Percentiles rank a stretch among this genome's conserved stretches.
These are phyloP conservation scores for Hypoxylon fuscum DNA, from an alignment of 495 filamentous ascomycete genomes.

Conservation along the genomic window DNA sequence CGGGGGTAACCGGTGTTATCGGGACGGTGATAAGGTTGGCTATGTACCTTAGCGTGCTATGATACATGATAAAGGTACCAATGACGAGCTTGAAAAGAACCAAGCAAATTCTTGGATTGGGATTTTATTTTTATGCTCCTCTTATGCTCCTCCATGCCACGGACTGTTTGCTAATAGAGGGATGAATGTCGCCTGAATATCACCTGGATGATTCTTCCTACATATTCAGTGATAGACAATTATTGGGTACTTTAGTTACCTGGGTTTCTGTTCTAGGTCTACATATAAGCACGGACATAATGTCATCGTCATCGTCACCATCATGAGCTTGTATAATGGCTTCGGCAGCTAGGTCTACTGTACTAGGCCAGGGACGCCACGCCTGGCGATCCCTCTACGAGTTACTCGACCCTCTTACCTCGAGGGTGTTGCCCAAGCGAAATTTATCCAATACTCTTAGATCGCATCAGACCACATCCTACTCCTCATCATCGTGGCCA, in stretches of 20 bases:
- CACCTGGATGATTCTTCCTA: no score
- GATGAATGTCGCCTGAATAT: constrained; percentile 13
- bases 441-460: constrained; percentile 31
- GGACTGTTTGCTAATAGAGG: constrained; percentile 19
- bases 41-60: background rate
- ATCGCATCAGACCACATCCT: constrained; percentile 29
- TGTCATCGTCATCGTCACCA: constrained; percentile 15
- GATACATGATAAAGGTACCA: constrained; percentile 17
- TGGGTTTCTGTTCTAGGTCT: background rate
- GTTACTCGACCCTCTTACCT: constrained; percentile 46
- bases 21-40: background rate
- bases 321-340: constrained; percentile 56
- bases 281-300: constrained; percentile 1
- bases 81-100: constrained; percentile 32
- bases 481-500: constrained; percentile 25
- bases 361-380: constrained; percentile 56
- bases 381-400: constrained; percentile 56
- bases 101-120: constrained; percentile 32
- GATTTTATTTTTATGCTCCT: constrained; percentile 21
- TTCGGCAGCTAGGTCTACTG: constrained; percentile 51
- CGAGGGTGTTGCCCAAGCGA: constrained; percentile 44
- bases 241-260: no score
- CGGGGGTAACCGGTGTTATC: no score
- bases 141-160: background rate
- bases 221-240: no score